Evolutionary conservation across 148 eudicot genomes (phyloP), one percentile per base, ranked within the genome.

Genomic region (Dysphania ambrosioides): DNA sequence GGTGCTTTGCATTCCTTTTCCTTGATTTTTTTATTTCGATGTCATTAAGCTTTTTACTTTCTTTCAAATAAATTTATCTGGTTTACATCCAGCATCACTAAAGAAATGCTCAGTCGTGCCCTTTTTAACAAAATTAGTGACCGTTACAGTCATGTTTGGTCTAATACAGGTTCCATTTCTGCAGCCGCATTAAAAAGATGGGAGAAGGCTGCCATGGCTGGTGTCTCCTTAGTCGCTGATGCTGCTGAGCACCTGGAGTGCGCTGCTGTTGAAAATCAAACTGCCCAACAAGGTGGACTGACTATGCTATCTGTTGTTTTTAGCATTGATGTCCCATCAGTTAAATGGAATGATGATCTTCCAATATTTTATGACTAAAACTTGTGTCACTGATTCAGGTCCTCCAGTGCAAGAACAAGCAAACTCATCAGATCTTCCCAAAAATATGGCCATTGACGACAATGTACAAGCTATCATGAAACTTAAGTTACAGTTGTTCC

Each of bases 171-270:
- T 78, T 67, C 69, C 73, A 75, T 78, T 62, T 87, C 96, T 56
- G 81, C 89, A 44, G 88, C 91, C 83, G 93, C 94, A 65, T 80
- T 84, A 61, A 92, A 88, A 86, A 89, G 86, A 82, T 92, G 97
- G 99, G 97, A 96, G 72, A 90, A 92, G 87, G 99, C 97, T 70
- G 99, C 97, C 66, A 96, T 88, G 78, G 99, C 97, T 83, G 99
- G 99, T 65, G 93, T 96, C 72, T 92, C 97, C 61, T 83, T 96
- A 86, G 99, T 96, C 72, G 99, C 99, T 81, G 97, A 92, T 83
- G 99, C 99, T 79, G 99, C 99, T 75, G 99, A 92, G 86, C 97
- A 92, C 81, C 80, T 96, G 81, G 99, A 96, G 78, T 88, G 94
- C 34, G 76, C 93, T 16, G 81, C 89, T 72, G 85, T 82, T 59